phyloP scores from a whole-genome alignment of 768 basidiomycete genomes.

The Sutorius australiensis region DNA sequence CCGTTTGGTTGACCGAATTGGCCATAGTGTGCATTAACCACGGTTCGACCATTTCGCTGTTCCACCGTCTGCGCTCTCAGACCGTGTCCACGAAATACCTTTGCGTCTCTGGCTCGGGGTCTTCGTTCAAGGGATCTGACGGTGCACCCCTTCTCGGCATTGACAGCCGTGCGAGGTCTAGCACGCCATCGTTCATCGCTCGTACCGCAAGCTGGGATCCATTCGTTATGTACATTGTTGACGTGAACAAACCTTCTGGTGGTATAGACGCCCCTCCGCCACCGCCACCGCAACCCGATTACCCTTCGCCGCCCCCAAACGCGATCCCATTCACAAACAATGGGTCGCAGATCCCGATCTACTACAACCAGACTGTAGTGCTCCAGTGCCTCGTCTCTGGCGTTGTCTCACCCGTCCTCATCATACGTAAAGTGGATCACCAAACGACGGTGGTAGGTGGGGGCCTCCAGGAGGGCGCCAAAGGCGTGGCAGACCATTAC shows the following conservation, averaged over 20 bases:
- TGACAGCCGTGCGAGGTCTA: conserved; percentile 64
- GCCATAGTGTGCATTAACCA: conserved; percentile 86
- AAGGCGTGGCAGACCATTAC: conserved; percentile 79
- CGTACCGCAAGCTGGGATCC: conserved; percentile 92
- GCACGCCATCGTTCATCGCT: conserved; percentile 83
- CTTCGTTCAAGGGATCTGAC: conserved; percentile 91
- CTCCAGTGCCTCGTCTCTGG: conserved; percentile 93
- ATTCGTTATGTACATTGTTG: conserved; percentile 97
- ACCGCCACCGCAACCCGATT: conserved; percentile 81
- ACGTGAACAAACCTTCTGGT: conserved; percentile 79
- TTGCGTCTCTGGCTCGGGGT: conserved; percentile 89
- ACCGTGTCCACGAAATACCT: conserved; percentile 95
- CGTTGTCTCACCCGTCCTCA: conserved; percentile 87
- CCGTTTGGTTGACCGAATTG: conserved; percentile 13
- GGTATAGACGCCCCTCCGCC: conserved; percentile 75
- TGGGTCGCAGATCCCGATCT: conserved; percentile 83
- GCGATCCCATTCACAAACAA: conserved; percentile 83
- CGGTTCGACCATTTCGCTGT: conserved; percentile 91
- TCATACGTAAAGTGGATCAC: conserved; percentile 92
- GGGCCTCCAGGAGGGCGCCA: conserved; percentile 83
- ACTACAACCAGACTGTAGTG: conserved; percentile 96
- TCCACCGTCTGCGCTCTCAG: conserved; percentile 94
- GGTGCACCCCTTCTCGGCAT: conserved; percentile 82
- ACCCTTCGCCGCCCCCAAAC: conserved; percentile 88
- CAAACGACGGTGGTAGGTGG: conserved; percentile 88